Base-by-base conservation (phyloP, 192 early-diverging fungal genomes). In the Mortierella hygrophila region DNA sequence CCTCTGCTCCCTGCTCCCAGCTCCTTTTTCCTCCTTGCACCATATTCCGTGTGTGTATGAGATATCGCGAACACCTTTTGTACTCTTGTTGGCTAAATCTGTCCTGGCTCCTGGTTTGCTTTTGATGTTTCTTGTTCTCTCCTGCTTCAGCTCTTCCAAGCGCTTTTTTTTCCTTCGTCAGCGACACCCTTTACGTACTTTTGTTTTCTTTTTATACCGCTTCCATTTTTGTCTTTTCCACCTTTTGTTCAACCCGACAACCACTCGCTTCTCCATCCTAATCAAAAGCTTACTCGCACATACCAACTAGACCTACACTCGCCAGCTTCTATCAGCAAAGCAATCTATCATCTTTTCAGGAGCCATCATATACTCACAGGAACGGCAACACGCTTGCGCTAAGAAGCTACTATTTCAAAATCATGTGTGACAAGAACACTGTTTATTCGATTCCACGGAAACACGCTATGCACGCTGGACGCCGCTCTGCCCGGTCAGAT, bases 401-500 rank as follows among this genome's bases (percentile, higher is more conserved):
- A 0, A 46, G 13, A 52, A 52, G 21, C 3, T 3, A 44, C 47
- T 49, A 72, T 26, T 72, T 32, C 55, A 73, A 77, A 42, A 55
- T 75, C 15, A 82, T 76, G 23, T 70, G 69, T 26, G 70, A 76
- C 10, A 70, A 72, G 7, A 73, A 60, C 20, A 44, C 70, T n/a
- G 74, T 54, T 7, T 57, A 65, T n/a, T 63, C 75, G 29, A 75
- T 68, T 0, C 75, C 68, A 49, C 68, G 68, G 23, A 68, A 77
- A 35, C 74, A 82, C 49, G 32, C 52, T 9, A 72, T 82, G 26
- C 74, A 57, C 18, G 11, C 81, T 8, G 46, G 68, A 77, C 81
- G 81, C 20, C 74, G 46, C 54, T 68, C 70, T 47, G 54, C 38
- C 41, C 81, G 69, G 21, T 72, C 71, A 70, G 40, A 60, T 46